Conservation (phyloP, 331 rosid genomes). For the Rosa hybrid region DNA sequence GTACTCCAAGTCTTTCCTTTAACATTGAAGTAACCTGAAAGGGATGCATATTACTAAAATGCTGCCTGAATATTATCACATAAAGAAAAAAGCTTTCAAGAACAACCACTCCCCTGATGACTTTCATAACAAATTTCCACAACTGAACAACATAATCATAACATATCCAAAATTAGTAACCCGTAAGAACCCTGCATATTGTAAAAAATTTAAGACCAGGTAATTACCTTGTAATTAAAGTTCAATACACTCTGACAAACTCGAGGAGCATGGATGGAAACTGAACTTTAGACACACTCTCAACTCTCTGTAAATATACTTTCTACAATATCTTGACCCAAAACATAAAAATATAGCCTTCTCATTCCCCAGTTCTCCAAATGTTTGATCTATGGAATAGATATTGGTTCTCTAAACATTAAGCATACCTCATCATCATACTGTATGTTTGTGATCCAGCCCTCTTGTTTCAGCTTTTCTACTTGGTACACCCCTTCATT, state of each 20-base stretch:
- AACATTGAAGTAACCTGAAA: conserved; percentile 77
- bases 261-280: not conserved
- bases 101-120: not conserved
- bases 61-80: conserved; percentile 7
- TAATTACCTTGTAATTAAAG: not conserved
- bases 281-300: conserved; percentile 6
- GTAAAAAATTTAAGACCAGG: not conserved
- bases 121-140: conserved; percentile 13
- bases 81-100: not conserved
- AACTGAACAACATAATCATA: conserved; percentile 7
- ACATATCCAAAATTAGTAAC: not conserved
- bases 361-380: conserved; percentile 14
- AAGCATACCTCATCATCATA: conserved; percentile 88
- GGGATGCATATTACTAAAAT: conserved; percentile 23
- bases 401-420: conserved; percentile 14
- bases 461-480: conserved; percentile 84
- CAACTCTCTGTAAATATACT: not conserved
- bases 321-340: not conserved
- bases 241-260: not conserved
- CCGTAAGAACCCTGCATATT: not conserved
- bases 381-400: conserved; percentile 8
- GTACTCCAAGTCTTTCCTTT: conserved; percentile 78
- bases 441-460: conserved; percentile 70
- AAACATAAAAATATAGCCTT: conserved; percentile 16
- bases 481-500: conserved; percentile 86